These are phyloP conservation scores for Climacium dendroides DNA, from an alignment of 225 moss, liverwort and hornwort genomes.

Conservation along the genomic window DNA sequence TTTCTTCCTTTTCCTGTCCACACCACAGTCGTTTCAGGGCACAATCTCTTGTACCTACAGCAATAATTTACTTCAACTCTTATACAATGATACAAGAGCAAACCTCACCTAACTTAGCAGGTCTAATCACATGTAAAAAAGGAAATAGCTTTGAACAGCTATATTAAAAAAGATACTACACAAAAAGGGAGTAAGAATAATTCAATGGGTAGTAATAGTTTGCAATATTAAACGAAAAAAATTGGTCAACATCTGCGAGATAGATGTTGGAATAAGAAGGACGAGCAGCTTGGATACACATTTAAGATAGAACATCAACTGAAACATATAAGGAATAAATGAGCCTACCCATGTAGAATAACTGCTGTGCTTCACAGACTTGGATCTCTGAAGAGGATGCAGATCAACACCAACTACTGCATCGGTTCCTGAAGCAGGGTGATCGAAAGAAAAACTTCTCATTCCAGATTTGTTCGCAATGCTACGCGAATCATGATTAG, in stretches of 20 bases:
- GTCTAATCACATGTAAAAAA: background rate
- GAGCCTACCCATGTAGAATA: conserved; percentile 1
- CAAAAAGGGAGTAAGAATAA: background rate
- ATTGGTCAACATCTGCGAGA: background rate
- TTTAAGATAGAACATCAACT: background rate
- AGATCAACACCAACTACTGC: background rate
- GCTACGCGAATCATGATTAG: background rate
- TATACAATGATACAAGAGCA: background rate
- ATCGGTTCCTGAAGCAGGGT: background rate
- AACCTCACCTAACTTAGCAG: background rate
- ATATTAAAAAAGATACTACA: background rate
- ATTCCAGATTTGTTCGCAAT: background rate
- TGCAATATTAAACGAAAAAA: background rate
- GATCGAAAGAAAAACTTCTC: background rate
- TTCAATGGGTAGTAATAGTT: background rate
- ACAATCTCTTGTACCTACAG: background rate
- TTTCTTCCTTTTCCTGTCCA: conserved; percentile 11
- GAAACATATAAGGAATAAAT: background rate
- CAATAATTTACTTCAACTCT: background rate
- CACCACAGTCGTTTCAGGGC: background rate
- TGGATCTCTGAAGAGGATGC: background rate
- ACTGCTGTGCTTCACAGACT: background rate
- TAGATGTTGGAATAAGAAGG: background rate
- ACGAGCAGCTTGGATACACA: background rate
- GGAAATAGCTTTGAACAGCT: background rate